A percentile compares a stretch with the other conserved stretches of the same genome.
Evolutionary conservation across 2,329 filamentous ascomycete species (phyloP).

Genomic region (Penicillium sp.): DNA sequence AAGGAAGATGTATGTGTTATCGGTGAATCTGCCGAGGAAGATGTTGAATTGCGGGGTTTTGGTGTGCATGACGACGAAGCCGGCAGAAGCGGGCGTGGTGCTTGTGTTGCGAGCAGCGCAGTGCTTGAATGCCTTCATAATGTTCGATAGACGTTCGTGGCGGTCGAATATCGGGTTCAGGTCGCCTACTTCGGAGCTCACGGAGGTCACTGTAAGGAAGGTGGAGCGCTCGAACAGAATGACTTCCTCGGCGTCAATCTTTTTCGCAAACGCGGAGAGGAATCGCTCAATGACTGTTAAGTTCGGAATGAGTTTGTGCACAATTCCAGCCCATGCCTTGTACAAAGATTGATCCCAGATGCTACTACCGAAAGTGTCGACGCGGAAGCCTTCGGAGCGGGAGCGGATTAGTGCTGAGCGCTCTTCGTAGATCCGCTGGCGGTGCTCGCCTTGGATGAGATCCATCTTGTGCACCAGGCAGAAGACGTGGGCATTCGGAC

Average conservation of each 20-base stretch:
- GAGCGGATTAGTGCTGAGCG: constrained; percentile 76
- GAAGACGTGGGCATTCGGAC: constrained; percentile 80
- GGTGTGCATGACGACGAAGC: constrained; percentile 52
- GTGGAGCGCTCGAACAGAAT: constrained; percentile 94
- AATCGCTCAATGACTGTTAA: constrained; percentile 85
- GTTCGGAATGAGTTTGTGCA: constrained; percentile 97
- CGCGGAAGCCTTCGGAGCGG: constrained; percentile 72
- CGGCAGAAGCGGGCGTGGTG: constrained; percentile 47
- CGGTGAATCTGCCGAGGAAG: constrained; percentile 93
- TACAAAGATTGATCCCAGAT: constrained; percentile 99
- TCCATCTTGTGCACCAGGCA: constrained; percentile 99
- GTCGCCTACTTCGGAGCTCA: constrained; percentile 74
- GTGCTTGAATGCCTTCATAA: constrained; percentile 98
- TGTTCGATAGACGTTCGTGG: constrained; percentile 93
- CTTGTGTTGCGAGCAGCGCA: constrained; percentile 53
- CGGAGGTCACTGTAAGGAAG: constrained; percentile 93
- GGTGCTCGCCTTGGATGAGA: constrained; percentile 78
- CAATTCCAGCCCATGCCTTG: constrained; percentile 97
- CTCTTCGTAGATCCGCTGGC: constrained; percentile 82
- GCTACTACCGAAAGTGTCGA: constrained; percentile 90
- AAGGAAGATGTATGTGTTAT: constrained; percentile 95
- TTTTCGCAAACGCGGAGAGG: constrained; percentile 76
- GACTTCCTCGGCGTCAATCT: constrained; percentile 91
- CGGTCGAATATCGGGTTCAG: constrained; percentile 89
- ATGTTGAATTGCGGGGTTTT: constrained; percentile 75